Percentiles rank a stretch among this genome's conserved stretches.
These are phyloP conservation scores for Climacium dendroides DNA, from an alignment of 225 moss, liverwort and hornwort genomes.

Conservation along the genomic window DNA sequence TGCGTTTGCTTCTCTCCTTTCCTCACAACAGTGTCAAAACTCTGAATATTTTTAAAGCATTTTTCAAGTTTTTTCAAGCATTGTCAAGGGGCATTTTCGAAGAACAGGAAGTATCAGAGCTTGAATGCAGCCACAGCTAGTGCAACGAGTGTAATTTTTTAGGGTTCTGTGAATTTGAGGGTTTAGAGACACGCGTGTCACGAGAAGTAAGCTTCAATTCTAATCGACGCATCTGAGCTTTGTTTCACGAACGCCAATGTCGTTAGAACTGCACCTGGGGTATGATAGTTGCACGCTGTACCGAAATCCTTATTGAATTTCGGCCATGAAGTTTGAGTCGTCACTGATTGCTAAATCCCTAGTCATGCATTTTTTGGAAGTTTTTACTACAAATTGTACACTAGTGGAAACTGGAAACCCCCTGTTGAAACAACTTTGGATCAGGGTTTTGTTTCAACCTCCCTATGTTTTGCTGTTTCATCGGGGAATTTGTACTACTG, in stretches of 20 bases:
- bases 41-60: background rate
- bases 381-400: background rate
- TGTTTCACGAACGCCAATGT: background rate
- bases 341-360: background rate
- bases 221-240: background rate
- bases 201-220: background rate
- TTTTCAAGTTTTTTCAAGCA: background rate
- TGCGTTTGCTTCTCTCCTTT: slow-evolving; percentile 1
- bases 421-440: background rate
- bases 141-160: background rate
- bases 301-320: background rate
- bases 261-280: background rate
- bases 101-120: background rate
- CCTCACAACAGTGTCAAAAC: background rate
- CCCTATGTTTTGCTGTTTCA: background rate
- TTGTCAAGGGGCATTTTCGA: background rate
- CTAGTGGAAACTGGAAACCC: background rate
- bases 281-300: background rate
- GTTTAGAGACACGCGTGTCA: background rate
- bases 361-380: background rate
- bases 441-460: background rate
- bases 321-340: background rate
- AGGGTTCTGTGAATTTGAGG: background rate
- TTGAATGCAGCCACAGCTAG: background rate
- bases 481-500: background rate